Evolutionary conservation across 106 monocot species (phyloP), one percentile per base, ranked within the genome.

Genomic region (Allium cepa): DNA sequence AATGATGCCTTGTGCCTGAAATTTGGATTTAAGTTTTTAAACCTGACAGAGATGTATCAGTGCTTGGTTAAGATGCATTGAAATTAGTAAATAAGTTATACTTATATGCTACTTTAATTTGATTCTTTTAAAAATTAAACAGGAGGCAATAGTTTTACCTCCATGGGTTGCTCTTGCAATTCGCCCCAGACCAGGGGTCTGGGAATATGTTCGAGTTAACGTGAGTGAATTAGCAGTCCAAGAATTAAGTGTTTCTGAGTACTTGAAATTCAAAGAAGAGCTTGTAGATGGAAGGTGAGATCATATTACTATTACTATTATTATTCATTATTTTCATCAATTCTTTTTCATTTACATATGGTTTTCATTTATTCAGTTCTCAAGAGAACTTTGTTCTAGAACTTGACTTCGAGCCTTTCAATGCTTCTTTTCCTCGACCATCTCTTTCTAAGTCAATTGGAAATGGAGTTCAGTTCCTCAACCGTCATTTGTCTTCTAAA

Each of bases 391-490:
- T 75, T 55, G 53, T 50, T 11, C 59, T 77, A 13, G 71, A 77
- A 11, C 9, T 75, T 50, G 75, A 75, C 46, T 75, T 99, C 57
- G 99, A 99, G 77, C 99, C 99, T 17, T 93, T 99, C 85, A 99
- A 93, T 63, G 90, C 99, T 8, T 93, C 93, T 1, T 99, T 99
- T 72, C 99, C 99, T 74, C 80, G 79, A 0, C 93, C 87, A 15
- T 84, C 89, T 8, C 73, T 87, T 28, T 99, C 99, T 5, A 93
- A 90, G 67, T 99, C 99, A 49, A 99, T 99, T 63, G 99, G 99
- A n/a, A 99, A 93, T 55, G 99, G 99, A 8, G 93, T 99, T 57
- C 99, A 99, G 78, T 99, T 99, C 75, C 90, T 99, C 10, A 99
- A 99, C 69, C 71, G 93, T 8, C 99, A 99, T 62, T 90, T 99